Evolutionary conservation across 1,284 basidiomycete species (phyloP), one percentile per base, ranked within the genome.

Genomic region (Tylopilus sp.): DNA sequence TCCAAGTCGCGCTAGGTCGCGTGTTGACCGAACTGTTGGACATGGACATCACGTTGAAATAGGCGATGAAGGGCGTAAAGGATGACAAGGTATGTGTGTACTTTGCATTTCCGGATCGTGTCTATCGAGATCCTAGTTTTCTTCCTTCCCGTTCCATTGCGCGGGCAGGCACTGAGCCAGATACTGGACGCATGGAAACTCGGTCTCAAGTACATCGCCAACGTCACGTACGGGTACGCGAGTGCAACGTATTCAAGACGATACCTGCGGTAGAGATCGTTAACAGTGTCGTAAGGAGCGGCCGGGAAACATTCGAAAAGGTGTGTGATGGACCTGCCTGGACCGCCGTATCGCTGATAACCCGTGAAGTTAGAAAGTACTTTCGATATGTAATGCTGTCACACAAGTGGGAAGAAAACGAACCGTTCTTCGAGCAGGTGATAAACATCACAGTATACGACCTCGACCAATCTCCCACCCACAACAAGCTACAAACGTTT

Each of bases 241-340:
- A 81, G 86, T 51, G 96, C 96, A 1, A 88, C 88, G 2, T 97
- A 85, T 62, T 97, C 94, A 15, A 97, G 97, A 3, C 78, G 41
- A 99, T 99, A 96, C 96, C 97, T 16, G 93, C 92, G 18, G 95
- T 98, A 16, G 95, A 98, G 71, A 92, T 99, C 34, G 97, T 96
- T 0, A 95, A 99, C 64, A 92, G 92, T 48, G 98, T 99, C 56
- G 96, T 99, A 0, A 95, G 98, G 70, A 94, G 84, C 18, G 96
- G 96, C 2, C 77, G 96, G 33, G 95, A 98, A 70, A 98, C 93
- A 0, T 73, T 99, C 16, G 95, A 98, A 68, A 92, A 93, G 78
- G 92, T 88, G 31, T 9, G 67, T 56, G 4, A 9, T 34, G 6
- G 7, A 30, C 3, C 31, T 13, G 2, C 4, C 40, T 46, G 6